Percentiles rank a stretch among this genome's conserved stretches.
These are phyloP conservation scores for Lepidium aucheri DNA, from an alignment of 345 rosid species.

Conservation along the genomic window DNA sequence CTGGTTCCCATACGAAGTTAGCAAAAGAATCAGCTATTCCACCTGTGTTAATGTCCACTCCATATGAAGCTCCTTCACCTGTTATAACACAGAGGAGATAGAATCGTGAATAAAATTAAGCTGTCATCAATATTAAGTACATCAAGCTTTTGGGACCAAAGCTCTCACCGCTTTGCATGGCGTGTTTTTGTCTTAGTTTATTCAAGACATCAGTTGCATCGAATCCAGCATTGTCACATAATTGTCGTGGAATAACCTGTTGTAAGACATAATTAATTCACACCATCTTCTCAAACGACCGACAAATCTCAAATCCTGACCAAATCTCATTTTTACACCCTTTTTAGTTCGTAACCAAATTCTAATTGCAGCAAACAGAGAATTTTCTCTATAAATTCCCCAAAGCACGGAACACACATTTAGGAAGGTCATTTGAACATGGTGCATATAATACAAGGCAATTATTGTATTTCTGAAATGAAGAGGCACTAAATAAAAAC, in stretches of 20 bases:
- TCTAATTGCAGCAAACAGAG: background rate
- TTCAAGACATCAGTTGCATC: constrained; percentile 98
- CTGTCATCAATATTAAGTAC: background rate
- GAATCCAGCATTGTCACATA: constrained; percentile 99
- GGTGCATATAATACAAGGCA: background rate
- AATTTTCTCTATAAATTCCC: background rate
- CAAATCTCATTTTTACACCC: background rate
- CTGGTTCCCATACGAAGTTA: constrained; percentile 98
- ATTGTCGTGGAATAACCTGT: constrained; percentile 92
- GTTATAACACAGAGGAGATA: constrained; percentile 1
- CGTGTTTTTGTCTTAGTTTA: constrained; percentile 95
- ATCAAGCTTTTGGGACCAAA: background rate
- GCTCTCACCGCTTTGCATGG: constrained; percentile 68
- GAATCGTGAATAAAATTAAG: background rate
- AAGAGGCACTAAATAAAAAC: background rate
- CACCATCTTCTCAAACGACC: background rate
- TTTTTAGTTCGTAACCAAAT: background rate
- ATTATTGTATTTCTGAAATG: background rate
- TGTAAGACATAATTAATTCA: background rate
- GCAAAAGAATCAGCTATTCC: constrained; percentile 95
- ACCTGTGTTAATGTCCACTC: constrained; percentile 93
- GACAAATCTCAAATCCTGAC: background rate
- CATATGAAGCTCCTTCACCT: constrained; percentile 92
- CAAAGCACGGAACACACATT: background rate
- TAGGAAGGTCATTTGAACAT: background rate